phyloP scores from a whole-genome alignment of 768 basidiomycete genomes.

The Favolaschia claudopus region DNA sequence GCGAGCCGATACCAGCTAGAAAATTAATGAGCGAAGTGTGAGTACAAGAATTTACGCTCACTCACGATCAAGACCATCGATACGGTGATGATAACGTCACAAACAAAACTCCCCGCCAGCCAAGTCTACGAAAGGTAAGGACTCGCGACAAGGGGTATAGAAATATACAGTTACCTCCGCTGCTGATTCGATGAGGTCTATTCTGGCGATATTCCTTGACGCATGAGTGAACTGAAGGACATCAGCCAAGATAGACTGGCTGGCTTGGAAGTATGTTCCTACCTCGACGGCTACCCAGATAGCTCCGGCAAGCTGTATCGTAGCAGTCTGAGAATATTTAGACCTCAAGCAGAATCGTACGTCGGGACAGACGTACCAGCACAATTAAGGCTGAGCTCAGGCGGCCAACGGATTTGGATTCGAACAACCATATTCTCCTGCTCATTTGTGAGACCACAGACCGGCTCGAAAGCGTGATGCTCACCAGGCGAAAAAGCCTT shows the following conservation, averaged over 20 bases:
- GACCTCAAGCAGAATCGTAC: not conserved
- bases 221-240: not conserved
- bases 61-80: conserved; percentile 4
- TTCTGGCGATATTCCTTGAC: not conserved
- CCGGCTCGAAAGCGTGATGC: not conserved
- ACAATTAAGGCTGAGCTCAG: not conserved
- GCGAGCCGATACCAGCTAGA: not conserved
- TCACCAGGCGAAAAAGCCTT: not conserved
- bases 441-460: not conserved
- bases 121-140: not conserved
- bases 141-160: not conserved
- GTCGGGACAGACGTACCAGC: not conserved
- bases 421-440: conserved; percentile 2
- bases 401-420: not conserved
- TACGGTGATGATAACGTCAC: conserved; percentile 6
- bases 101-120: conserved; percentile 6
- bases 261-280: not conserved
- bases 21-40: not conserved
- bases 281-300: conserved; percentile 5
- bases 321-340: not conserved
- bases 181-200: not conserved
- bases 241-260: not conserved
- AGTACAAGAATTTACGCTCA: not conserved
- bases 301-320: not conserved
- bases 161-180: not conserved